Percentiles rank a stretch among this genome's conserved stretches.
Evolutionary conservation across 140 eudicot genomes (phyloP).

Genomic region (Eryngium alpinum): DNA sequence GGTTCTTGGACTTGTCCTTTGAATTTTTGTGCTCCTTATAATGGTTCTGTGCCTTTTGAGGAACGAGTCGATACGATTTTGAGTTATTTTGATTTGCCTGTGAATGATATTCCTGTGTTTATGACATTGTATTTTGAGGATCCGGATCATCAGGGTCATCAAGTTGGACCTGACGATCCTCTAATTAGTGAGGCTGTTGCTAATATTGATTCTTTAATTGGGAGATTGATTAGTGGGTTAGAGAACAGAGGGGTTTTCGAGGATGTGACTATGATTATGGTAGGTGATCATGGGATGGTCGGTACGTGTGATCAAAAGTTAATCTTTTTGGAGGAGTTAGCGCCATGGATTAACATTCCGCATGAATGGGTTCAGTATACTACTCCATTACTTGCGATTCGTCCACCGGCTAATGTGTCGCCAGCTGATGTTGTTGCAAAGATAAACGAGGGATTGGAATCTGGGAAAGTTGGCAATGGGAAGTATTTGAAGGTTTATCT

Average conservation of each 20-base stretch:
- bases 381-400: constrained; percentile 3
- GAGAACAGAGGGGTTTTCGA: constrained; percentile 9
- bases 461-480: constrained; percentile 7
- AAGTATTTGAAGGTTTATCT: constrained; percentile 4
- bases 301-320: background rate
- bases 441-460: constrained; percentile 3
- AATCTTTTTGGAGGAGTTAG: constrained; percentile 1
- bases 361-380: background rate
- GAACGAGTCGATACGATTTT: constrained; percentile 6
- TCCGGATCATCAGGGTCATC: constrained; percentile 13
- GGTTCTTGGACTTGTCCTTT: constrained; percentile 11
- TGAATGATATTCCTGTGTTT: background rate
- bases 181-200: background rate
- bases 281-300: constrained; percentile 13
- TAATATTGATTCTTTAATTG: background rate
- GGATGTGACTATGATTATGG: constrained; percentile 4
- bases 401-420: background rate
- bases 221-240: constrained; percentile 7
- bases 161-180: constrained; percentile 10
- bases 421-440: constrained; percentile 12
- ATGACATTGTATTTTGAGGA: constrained; percentile 12
- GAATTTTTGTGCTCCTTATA: background rate
- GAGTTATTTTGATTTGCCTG: constrained; percentile 10
- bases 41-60: background rate
- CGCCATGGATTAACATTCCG: constrained; percentile 14